phyloP scores from a whole-genome alignment of 192 early-diverging fungal genomes.

The Coemansia sp. region DNA sequence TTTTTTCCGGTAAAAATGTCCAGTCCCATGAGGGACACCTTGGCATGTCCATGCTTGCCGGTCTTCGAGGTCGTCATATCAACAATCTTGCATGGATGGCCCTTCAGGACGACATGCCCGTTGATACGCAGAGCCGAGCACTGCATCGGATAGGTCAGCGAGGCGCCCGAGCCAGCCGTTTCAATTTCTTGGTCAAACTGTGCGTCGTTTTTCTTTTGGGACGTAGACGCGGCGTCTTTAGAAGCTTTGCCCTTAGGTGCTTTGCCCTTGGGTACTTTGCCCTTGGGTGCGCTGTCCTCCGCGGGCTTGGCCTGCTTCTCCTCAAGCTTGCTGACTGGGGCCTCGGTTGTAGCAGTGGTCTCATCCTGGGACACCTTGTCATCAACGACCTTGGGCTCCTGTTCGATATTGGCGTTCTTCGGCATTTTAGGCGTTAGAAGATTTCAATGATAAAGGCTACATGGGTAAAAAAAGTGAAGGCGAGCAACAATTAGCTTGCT shows the following conservation, averaged over 20 bases:
- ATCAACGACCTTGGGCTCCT: slow-evolving; percentile 65
- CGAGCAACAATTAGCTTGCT: not conserved
- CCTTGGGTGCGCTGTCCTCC: not conserved
- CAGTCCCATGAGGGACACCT: slow-evolving; percentile 91
- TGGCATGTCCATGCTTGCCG: slow-evolving; percentile 99
- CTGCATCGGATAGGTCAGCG: slow-evolving; percentile 95
- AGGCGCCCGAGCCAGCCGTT: slow-evolving; percentile 62
- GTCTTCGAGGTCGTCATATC: slow-evolving; percentile 99
- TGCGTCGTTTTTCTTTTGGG: slow-evolving; percentile 7
- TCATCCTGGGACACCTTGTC: slow-evolving; percentile 91
- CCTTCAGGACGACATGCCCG: slow-evolving; percentile 97
- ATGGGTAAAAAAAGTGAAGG: not conserved
- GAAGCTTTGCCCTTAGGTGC: not conserved
- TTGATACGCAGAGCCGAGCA: slow-evolving; percentile 99
- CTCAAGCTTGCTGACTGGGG: not conserved
- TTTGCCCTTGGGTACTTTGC: not conserved
- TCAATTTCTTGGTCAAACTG: slow-evolving; percentile 16
- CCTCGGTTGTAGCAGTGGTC: slow-evolving; percentile 74
- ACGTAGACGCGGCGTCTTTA: not conserved
- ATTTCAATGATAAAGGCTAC: not conserved
- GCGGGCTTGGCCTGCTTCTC: not conserved
- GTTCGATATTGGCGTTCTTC: slow-evolving; percentile 61
- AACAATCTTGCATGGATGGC: slow-evolving; percentile 99
- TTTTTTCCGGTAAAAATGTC: slow-evolving; percentile 99
- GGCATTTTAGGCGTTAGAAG: slow-evolving; percentile 38